Conservation (phyloP, 345 rosid genomes). For the Syzygium aromaticum region DNA sequence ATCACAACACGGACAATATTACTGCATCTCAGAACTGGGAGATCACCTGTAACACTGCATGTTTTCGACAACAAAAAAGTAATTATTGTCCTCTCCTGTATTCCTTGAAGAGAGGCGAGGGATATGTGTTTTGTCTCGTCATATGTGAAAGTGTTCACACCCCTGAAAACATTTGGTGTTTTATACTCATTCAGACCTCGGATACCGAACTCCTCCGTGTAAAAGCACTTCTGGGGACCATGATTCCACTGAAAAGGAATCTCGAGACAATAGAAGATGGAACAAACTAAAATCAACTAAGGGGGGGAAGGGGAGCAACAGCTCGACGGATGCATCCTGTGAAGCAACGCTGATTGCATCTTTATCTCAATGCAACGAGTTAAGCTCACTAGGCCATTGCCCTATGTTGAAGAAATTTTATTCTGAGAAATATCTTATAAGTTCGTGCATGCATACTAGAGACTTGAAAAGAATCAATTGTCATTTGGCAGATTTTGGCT, state of each 20-base stretch:
- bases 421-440: neutral
- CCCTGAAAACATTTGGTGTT: neutral
- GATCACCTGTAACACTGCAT: slow-evolving; percentile 40
- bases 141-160: slow-evolving; percentile 38
- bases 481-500: too few species aligned
- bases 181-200: neutral
- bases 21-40: neutral
- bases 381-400: neutral
- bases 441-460: neutral
- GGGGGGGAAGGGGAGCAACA: neutral
- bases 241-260: neutral
- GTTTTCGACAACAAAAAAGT: slow-evolving; percentile 54
- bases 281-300: neutral
- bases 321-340: neutral
- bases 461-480: neutral
- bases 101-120: slow-evolving; percentile 43
- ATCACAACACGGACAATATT: neutral
- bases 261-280: neutral
- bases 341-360: neutral
- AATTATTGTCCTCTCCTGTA: slow-evolving; percentile 42
- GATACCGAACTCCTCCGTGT: neutral
- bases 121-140: slow-evolving; percentile 29
- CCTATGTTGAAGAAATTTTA: neutral
- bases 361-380: neutral
- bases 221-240: neutral